These are phyloP conservation scores for Claviceps humidiphila DNA, from an alignment of 2,329 filamentous ascomycete species.

Conservation along the genomic window DNA sequence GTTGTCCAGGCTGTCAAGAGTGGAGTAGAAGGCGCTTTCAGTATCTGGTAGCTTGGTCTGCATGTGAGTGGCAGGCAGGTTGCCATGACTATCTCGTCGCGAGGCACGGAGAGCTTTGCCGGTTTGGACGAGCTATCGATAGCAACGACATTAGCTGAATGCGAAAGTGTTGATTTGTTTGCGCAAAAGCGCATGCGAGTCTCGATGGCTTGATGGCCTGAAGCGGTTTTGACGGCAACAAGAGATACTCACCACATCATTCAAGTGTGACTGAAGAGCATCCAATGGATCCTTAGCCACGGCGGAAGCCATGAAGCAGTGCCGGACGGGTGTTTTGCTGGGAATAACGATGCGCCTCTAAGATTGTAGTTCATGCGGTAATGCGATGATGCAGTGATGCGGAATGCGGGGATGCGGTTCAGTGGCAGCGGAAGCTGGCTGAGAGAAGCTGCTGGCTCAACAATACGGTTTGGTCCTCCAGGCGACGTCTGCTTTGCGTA, in stretches of 20 bases:
- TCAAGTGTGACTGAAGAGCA: slow-evolving; percentile 38
- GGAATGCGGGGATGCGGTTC: background rate
- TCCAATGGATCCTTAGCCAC: slow-evolving; percentile 28
- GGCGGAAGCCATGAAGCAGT: slow-evolving; percentile 11
- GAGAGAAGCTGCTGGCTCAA: background rate
- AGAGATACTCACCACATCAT: slow-evolving; percentile 35
- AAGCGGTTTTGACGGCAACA: background rate
- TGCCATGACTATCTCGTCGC: slow-evolving; percentile 30
- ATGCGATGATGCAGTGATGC: background rate
- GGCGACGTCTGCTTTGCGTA: background rate
- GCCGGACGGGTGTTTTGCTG: background rate
- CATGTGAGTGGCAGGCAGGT: slow-evolving; percentile 19
- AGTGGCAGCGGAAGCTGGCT: background rate
- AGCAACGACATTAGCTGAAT: background rate
- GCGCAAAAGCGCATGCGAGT: background rate
- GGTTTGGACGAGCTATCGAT: slow-evolving; percentile 40
- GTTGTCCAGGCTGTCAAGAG: slow-evolving; percentile 41
- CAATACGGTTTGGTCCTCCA: background rate
- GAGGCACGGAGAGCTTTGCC: slow-evolving; percentile 42
- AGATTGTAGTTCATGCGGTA: background rate
- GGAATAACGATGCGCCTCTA: background rate
- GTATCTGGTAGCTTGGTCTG: slow-evolving; percentile 32
- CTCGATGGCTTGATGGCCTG: background rate
- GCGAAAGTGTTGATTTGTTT: background rate
- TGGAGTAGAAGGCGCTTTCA: slow-evolving; percentile 35